Evolutionary conservation across 2,329 filamentous ascomycete species (phyloP).

Genomic region (Aspergillus melleus): DNA sequence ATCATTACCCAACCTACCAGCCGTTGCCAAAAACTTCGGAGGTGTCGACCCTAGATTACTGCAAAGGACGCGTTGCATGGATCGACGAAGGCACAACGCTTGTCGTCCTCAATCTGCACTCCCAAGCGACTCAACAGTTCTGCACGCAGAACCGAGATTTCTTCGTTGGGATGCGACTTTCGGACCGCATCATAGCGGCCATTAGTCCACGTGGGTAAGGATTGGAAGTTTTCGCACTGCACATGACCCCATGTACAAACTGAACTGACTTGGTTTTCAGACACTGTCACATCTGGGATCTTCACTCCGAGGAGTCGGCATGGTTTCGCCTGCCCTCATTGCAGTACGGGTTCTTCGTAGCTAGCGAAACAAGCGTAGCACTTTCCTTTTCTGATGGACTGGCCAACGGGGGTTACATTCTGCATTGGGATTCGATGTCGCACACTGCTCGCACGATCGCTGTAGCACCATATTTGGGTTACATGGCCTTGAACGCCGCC

Average conservation of each 20-base stretch:
- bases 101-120: conserved; percentile 15
- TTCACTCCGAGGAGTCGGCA: conserved; percentile 19
- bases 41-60: conserved; percentile 18
- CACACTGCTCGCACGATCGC: conserved; percentile 16
- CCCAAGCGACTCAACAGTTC: conserved; percentile 13
- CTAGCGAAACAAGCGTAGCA: conserved; percentile 23
- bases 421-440: conserved; percentile 25
- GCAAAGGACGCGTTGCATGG: conserved; percentile 23
- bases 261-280: conserved; percentile 13
- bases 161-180: conserved; percentile 19
- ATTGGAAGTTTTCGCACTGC: not conserved
- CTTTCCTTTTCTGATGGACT: conserved; percentile 13
- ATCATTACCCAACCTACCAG: not conserved
- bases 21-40: not conserved
- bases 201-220: conserved; percentile 25
- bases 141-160: conserved; percentile 24
- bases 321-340: conserved; percentile 30
- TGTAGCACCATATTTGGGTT: conserved; percentile 6
- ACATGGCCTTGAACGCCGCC: conserved; percentile 17
- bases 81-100: conserved; percentile 13
- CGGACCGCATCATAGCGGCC: conserved; percentile 21
- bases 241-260: not conserved
- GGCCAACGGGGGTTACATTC: conserved; percentile 10
- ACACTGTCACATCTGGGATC: conserved; percentile 34
- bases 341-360: conserved; percentile 16